A percentile compares a stretch with the other conserved stretches of the same genome.
Conservation (phyloP, 2,329 filamentous ascomycete genomes). For the Tolypocladium tropicale region DNA sequence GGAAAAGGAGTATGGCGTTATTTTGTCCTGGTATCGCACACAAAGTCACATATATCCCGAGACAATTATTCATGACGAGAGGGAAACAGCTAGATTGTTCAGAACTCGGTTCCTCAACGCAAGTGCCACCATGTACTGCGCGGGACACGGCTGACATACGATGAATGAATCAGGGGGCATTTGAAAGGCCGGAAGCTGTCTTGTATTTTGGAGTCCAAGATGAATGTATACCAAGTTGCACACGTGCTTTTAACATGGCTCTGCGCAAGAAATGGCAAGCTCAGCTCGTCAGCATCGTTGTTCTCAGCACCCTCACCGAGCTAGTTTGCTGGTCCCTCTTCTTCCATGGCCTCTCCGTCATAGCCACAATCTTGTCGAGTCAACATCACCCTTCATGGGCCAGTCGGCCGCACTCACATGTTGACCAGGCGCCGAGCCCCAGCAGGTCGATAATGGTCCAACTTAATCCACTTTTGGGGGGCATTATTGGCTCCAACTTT, state of each 20-base stretch:
- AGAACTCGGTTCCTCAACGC: background rate
- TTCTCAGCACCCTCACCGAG: background rate
- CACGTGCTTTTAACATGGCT: background rate
- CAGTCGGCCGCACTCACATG: too few relatives aligned
- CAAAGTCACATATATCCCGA: background rate
- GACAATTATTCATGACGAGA: background rate
- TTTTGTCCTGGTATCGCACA: background rate
- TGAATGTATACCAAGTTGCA: background rate
- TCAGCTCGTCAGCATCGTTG: background rate
- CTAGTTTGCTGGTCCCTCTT: background rate
- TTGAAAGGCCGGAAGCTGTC: background rate
- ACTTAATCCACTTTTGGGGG: too few relatives aligned
- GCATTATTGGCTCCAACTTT: too few relatives aligned
- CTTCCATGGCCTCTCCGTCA: constrained; percentile 23
- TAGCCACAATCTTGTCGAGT: constrained; percentile 27
- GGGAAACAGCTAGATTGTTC: background rate
- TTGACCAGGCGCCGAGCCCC: too few relatives aligned
- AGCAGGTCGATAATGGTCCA: too few relatives aligned
- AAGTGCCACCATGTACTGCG: background rate
- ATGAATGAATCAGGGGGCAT: background rate
- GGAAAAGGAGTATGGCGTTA: too few relatives aligned
- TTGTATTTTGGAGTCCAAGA: background rate
- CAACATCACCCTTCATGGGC: too few relatives aligned
- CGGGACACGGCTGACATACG: background rate
- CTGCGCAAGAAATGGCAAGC: background rate